A percentile compares a stretch with the other conserved stretches of the same genome.
Conservation (phyloP, 106 monocot genomes). For the Chionographis japonica region DNA sequence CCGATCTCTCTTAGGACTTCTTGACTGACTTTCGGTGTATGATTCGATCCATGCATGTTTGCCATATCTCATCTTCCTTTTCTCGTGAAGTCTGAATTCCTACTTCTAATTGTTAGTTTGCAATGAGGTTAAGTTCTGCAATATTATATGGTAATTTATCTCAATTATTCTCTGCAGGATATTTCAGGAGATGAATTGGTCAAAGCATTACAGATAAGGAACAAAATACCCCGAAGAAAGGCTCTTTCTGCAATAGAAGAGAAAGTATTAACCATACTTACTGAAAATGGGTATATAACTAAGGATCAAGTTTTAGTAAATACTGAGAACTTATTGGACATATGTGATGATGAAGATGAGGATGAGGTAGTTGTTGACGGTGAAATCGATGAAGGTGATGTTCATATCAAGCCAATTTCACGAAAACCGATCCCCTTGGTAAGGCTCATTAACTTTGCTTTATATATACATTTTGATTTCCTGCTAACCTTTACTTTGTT, state of each 20-base stretch:
- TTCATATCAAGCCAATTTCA: slow-evolving; percentile 83
- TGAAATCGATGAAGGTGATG: slow-evolving; percentile 97
- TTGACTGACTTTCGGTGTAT: too few species aligned
- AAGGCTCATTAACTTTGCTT: slow-evolving; percentile 3
- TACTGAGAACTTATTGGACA: slow-evolving; percentile 37
- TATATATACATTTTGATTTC: not conserved
- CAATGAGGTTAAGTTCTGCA: too few species aligned
- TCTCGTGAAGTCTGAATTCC: too few species aligned
- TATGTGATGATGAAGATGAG: slow-evolving; percentile 74
- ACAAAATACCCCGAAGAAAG: slow-evolving; percentile 85
- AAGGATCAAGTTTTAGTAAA: slow-evolving; percentile 43
- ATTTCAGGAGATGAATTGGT: slow-evolving; percentile 81
- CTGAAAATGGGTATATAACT: slow-evolving; percentile 78
- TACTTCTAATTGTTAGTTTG: too few species aligned
- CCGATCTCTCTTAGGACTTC: too few species aligned
- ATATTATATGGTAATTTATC: too few species aligned
- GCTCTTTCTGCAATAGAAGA: slow-evolving; percentile 84
- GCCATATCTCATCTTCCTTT: too few species aligned
- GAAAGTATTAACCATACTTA: slow-evolving; percentile 70
- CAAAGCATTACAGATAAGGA: slow-evolving; percentile 84
- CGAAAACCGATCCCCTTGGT: slow-evolving; percentile 65
- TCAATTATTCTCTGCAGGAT: slow-evolving; percentile 41
- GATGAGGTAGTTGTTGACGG: slow-evolving; percentile 87
- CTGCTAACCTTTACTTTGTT: not conserved
- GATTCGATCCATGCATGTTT: too few species aligned